These are phyloP conservation scores for Diaporthe vexans DNA, from an alignment of 2,329 filamentous ascomycete genomes.

Conservation along the genomic window DNA sequence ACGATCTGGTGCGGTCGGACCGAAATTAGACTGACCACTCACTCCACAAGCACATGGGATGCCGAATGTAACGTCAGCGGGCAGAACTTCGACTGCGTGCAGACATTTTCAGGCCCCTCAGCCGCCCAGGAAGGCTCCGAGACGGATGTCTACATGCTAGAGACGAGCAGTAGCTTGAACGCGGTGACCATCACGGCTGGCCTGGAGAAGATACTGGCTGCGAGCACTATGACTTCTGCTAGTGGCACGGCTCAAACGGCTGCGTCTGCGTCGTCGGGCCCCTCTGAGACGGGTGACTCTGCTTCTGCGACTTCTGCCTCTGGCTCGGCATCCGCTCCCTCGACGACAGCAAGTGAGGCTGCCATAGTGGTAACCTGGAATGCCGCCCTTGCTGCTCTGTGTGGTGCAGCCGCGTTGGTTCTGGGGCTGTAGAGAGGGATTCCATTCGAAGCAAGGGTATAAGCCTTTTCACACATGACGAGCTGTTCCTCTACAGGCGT, in stretches of 20 bases:
- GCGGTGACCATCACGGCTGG: constrained; percentile 36
- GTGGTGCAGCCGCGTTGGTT: constrained; percentile 5
- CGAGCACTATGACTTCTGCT: background rate
- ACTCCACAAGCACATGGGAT: background rate
- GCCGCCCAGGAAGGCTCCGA: background rate
- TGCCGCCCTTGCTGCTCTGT: background rate
- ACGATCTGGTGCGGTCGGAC: background rate
- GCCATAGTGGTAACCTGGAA: background rate
- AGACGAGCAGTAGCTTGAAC: constrained; percentile 1
- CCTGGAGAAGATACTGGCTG: constrained; percentile 22
- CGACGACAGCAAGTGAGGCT: background rate
- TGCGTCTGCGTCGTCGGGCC: background rate
- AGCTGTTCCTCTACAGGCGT: too few species aligned
- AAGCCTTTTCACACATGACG: too few species aligned
- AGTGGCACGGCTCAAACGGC: background rate
- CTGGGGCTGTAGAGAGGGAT: background rate
- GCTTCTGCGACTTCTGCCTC: background rate
- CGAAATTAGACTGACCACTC: background rate
- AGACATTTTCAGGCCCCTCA: constrained; percentile 1
- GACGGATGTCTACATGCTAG: background rate
- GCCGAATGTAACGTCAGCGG: constrained; percentile 4
- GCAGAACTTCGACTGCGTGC: constrained; percentile 5
- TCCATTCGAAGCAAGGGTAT: background rate
- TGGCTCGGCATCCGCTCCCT: background rate
- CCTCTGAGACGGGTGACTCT: constrained; percentile 15